These are phyloP conservation scores for Elaeis guineensis DNA, from an alignment of 176 grass and related monocot species.

Conservation along the genomic window DNA sequence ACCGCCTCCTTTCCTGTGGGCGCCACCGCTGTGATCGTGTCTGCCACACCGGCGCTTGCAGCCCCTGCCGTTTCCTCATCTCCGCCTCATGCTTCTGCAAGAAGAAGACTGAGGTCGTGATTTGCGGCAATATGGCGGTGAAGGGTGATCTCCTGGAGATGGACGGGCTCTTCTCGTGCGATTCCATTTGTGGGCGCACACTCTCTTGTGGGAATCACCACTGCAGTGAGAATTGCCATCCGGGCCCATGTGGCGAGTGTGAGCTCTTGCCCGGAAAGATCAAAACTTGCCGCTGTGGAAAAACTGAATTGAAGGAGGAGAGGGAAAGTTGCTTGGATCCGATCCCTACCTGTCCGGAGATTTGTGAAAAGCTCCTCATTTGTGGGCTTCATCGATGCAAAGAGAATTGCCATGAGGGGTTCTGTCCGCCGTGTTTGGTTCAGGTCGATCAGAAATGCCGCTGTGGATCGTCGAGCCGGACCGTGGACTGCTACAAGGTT, in stretches of 20 bases:
- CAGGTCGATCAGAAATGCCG: conserved; percentile 74
- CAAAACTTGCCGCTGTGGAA: conserved; percentile 72
- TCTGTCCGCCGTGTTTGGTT: conserved; percentile 57
- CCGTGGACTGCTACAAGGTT: conserved; percentile 67
- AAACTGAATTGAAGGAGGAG: conserved; percentile 42
- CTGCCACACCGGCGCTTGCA: conserved; percentile 70
- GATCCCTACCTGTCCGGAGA: conserved; percentile 59
- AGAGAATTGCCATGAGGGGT: conserved; percentile 66
- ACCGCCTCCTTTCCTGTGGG: conserved; percentile 41
- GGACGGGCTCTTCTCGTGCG: conserved; percentile 65
- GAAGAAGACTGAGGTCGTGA: conserved; percentile 56
- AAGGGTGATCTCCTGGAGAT: conserved; percentile 46
- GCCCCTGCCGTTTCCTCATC: conserved; percentile 41
- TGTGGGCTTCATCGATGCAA: conserved; percentile 70
- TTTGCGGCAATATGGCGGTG: conserved; percentile 58
- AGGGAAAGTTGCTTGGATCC: conserved; percentile 72
- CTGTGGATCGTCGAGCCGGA: conserved; percentile 51
- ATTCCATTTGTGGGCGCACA: conserved; percentile 25
- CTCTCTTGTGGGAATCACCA: conserved; percentile 66
- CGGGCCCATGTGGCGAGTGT: conserved; percentile 62
- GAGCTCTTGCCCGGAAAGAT: conserved; percentile 56
- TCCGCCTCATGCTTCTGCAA: conserved; percentile 60
- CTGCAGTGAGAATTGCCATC: conserved; percentile 71
- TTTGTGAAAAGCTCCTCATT: conserved; percentile 56
- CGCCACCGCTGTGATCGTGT: conserved; percentile 61